These are phyloP conservation scores for Fusarium acutatum DNA, from an alignment of 2,329 filamentous ascomycete species.

Conservation along the genomic window DNA sequence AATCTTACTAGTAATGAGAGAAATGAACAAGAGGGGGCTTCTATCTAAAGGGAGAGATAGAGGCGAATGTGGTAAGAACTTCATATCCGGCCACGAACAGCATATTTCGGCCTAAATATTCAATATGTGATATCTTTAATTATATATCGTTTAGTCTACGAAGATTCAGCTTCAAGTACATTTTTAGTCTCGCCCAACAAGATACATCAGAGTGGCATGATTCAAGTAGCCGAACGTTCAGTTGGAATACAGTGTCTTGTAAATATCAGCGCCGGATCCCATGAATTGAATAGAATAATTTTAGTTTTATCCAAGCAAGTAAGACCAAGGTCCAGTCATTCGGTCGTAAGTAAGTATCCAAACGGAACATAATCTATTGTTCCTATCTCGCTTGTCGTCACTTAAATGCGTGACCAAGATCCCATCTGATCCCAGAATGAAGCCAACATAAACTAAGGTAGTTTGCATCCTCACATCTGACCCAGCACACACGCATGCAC, in stretches of 20 bases:
- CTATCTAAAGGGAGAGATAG: background rate
- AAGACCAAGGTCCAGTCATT: background rate
- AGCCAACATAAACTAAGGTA: conserved; percentile 28
- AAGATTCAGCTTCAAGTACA: background rate
- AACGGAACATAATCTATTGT: conserved; percentile 43
- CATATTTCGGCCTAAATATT: conserved; percentile 16
- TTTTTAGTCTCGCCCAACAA: background rate
- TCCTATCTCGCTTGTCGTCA: conserved; percentile 34
- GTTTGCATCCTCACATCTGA: conserved; percentile 38
- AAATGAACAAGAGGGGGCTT: background rate
- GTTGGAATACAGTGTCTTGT: background rate
- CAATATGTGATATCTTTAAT: conserved; percentile 17
- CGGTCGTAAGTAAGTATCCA: conserved; percentile 31
- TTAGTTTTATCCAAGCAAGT: background rate
- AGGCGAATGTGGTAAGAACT: background rate
- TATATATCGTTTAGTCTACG: background rate
- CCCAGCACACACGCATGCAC: conserved; percentile 30
- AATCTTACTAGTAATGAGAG: conserved; percentile 1
- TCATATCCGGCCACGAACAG: background rate
- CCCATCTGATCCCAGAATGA: conserved; percentile 33
- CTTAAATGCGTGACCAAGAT: conserved; percentile 36
- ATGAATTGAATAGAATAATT: background rate
- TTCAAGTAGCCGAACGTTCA: background rate
- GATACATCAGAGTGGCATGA: background rate
- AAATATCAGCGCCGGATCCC: background rate